Evolutionary conservation across 139 green algal genomes (phyloP).

Genomic region (Coelastrella sp.): DNA sequence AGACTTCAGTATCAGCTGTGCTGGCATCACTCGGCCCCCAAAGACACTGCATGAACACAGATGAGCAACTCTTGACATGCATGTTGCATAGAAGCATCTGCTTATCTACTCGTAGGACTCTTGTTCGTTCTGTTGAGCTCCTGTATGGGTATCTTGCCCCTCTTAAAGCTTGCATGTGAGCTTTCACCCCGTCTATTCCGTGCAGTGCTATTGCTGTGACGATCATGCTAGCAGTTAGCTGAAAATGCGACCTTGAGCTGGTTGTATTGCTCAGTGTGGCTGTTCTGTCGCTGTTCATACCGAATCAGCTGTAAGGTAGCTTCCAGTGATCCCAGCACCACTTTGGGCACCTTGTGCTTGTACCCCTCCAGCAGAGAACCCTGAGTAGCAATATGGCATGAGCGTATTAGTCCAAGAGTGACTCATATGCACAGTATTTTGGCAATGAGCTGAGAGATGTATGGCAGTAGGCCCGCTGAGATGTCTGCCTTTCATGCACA

Average conservation of each 20-base stretch:
- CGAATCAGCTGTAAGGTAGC: constrained; percentile 64
- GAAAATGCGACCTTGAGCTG: too few species aligned
- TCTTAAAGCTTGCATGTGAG: too few species aligned
- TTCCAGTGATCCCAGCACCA: constrained; percentile 84
- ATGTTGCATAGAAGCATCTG: too few species aligned
- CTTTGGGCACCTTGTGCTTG: constrained; percentile 92
- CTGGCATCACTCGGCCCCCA: constrained; percentile 78
- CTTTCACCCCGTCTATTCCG: too few species aligned
- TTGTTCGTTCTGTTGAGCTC: not conserved
- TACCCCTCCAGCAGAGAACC: constrained; percentile 75
- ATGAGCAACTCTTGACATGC: not conserved
- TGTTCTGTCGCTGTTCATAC: constrained; percentile 32
- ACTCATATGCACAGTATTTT: too few species aligned
- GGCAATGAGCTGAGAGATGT: too few species aligned
- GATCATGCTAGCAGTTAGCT: not conserved
- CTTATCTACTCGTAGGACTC: too few species aligned
- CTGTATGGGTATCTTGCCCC: too few species aligned
- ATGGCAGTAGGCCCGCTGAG: too few species aligned
- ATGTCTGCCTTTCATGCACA: not conserved
- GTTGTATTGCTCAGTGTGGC: too few species aligned
- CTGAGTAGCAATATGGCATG: too few species aligned
- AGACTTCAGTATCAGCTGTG: constrained; percentile 91
- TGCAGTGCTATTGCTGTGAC: not conserved
- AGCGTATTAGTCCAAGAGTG: too few species aligned
- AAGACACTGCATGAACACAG: constrained; percentile 72